Percentiles rank a stretch among this genome's conserved stretches.
Evolutionary conservation across 208 protist genomes (phyloP).

Genomic region (Trypanosoma cruzi): DNA sequence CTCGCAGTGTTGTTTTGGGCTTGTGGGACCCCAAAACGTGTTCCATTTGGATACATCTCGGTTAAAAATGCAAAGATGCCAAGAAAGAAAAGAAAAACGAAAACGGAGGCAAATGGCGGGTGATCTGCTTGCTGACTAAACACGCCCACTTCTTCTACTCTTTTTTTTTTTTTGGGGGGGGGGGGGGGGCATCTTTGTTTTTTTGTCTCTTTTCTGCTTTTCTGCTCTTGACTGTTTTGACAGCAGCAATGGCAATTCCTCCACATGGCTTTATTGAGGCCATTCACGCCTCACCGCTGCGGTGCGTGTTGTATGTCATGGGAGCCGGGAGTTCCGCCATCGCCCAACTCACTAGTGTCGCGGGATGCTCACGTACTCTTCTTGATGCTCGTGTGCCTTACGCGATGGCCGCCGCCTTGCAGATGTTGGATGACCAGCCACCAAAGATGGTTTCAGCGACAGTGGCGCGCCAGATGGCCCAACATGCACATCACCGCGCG

Average conservation of each 20-base stretch:
- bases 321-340: constrained; percentile 50
- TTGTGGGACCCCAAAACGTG: not conserved
- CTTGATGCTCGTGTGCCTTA: constrained; percentile 53
- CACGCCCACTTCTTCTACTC: not conserved
- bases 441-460: constrained; percentile 30
- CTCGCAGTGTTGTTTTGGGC: not conserved
- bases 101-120: too few relatives aligned
- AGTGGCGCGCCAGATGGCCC: constrained; percentile 53
- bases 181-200: too few relatives aligned
- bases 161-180: constrained; percentile 8
- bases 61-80: too few relatives aligned
- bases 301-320: constrained; percentile 44
- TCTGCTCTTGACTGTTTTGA: not conserved
- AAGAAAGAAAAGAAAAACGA: too few relatives aligned
- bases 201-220: not conserved
- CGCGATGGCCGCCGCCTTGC: constrained; percentile 22
- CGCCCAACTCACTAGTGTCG: constrained; percentile 41
- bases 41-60: too few relatives aligned
- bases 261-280: constrained; percentile 7
- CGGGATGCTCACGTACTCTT: constrained; percentile 63
- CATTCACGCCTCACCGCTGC: constrained; percentile 28
- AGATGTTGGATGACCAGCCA: constrained; percentile 51
- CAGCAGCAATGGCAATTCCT: not conserved
- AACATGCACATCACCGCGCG: constrained; percentile 51
- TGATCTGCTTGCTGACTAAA: not conserved